Percentiles rank a stretch among this genome's conserved stretches.
Evolutionary conservation across 208 protist species (phyloP).

Genomic region (Balamuthia mandrillaris): DNA sequence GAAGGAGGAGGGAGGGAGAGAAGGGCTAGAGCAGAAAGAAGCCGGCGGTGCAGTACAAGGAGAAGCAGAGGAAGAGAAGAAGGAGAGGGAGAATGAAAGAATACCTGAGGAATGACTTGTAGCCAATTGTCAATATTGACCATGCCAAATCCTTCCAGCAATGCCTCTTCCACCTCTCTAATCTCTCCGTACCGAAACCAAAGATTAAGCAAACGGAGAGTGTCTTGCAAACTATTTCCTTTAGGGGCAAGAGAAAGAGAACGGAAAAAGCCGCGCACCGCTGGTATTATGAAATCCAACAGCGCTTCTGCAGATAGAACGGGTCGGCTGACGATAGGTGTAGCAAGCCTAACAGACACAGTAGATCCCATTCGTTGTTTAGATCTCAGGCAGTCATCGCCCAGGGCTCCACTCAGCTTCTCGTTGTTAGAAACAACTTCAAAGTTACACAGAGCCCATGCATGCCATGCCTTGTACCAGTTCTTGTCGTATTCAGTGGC

Average conservation of each 20-base stretch:
- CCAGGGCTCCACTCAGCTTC: too few species aligned
- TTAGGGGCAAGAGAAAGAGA: constrained; percentile 45
- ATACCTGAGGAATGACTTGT: constrained; percentile 94
- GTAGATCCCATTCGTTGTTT: too few species aligned
- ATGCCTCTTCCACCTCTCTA: constrained; percentile 75
- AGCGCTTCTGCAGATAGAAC: too few species aligned
- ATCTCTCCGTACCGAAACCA: constrained; percentile 89
- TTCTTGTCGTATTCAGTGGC: constrained; percentile 22
- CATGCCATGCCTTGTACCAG: constrained; percentile 96
- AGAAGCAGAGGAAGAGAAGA: neutral
- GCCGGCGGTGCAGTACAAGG: constrained; percentile 94
- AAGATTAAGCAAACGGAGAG: constrained; percentile 96
- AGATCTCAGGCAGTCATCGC: too few species aligned
- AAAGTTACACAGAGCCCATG: constrained; percentile 94
- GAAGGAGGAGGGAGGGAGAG: neutral
- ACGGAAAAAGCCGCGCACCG: neutral
- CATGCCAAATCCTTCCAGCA: constrained; percentile 84
- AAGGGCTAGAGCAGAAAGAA: neutral
- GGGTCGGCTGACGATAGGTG: too few species aligned
- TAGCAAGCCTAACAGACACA: too few species aligned
- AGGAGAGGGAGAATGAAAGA: neutral
- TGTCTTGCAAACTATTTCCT: constrained; percentile 74
- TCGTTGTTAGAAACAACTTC: too few species aligned
- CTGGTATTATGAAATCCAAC: neutral
- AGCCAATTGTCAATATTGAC: constrained; percentile 97